Base-by-base conservation (phyloP, 202 grass and related monocot species). In the Bolboschoenoplectus hybrid region DNA sequence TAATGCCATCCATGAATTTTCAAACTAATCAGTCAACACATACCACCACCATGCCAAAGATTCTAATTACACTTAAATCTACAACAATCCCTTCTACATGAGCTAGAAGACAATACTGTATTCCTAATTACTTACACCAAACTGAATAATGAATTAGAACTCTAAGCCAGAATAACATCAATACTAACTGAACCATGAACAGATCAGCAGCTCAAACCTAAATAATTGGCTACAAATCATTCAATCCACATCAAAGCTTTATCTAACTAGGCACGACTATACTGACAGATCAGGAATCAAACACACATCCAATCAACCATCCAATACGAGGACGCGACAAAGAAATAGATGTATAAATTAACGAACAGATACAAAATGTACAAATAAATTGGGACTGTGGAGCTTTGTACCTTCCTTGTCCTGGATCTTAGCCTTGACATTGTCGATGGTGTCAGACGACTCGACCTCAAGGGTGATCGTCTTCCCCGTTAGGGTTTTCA, bases 391-490 rank as follows among this genome's bases (percentile, higher is more conserved):
- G 64, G 67, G 16, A 70, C 5, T 13, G 45, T 32, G 7, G 19
- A 51, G 19, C 17, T 61, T 78, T 3, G 6, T 88, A 74, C 91
- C 91, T 75, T 92, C 91, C 91, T 92, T 92, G 63, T 92, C 88
- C 34, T 92, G 91, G 63, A 92, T 92, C 86, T 92, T 92, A 0
- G 88, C 88, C 91, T 92, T 92, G 9, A 92, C 83, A 7, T 92
- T 92, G 13, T 92, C 91, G 0, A 92, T 89, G 45, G 91, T 92
- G 9, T 92, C 91, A 0, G 91, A 92, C 0, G 84, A 87, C 83
- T 92, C 91, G 0, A 92, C 91, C 86, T 92, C 91, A 0, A 92
- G 58, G 2, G 91, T 92, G 19, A 92, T 92, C 1, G 91, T 92
- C 83, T 92, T 92, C 6, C 91, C 88, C 1, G 91, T 92, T 0